Evolutionary conservation across 441 rosid genomes (phyloP), one percentile per base, ranked within the genome.

Genomic region (Arabidopsis lyrata): DNA sequence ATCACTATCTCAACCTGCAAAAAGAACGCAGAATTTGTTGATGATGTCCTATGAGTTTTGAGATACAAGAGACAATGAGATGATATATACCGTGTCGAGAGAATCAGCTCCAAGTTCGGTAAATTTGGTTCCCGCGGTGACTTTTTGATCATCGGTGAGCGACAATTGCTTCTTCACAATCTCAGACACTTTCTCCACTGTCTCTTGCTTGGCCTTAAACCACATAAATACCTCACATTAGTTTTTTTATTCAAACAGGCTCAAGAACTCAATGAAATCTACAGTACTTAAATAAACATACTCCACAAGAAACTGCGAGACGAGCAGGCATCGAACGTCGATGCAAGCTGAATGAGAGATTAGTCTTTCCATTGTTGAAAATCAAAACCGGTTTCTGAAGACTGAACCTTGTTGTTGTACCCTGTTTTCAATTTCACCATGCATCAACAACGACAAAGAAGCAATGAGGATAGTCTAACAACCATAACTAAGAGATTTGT

Each of bases 91-190:
- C 57, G 93, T 92, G 69, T 92, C 98, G 63, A 90, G 93, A 72
- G 98, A 92, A 84, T 92, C 98, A 29, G 97, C 98, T 74, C 98
- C 98, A 47, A 93, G 97, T 1, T 81, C 85, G 32, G 82, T 10
- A 54, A 90, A 93, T 35, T 86, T 90, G 16, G 98, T 87, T 13
- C 70, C 88, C 3, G 90, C 93, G 1, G 77, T 80, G 31, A 90
- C 84, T 2, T 60, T 15, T 41, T 78, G 39, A 39, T 82, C 92
- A 5, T 68, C 73, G 2, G 89, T 1, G 35, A 92, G 75, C 2
- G 93, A 95, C 44, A 92, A 78, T 74, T 93, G 95, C 69, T 89
- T 87, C 87, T 73, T 86, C 63, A 93, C 98, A 32, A 93, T 89
- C 61, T 63, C 73, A 44, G 93, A 86, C 49, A 92, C 98, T 84